Evolutionary conservation across 208 protist species (phyloP), one percentile per base, ranked within the genome.

Genomic region (Polymyxa betae): DNA sequence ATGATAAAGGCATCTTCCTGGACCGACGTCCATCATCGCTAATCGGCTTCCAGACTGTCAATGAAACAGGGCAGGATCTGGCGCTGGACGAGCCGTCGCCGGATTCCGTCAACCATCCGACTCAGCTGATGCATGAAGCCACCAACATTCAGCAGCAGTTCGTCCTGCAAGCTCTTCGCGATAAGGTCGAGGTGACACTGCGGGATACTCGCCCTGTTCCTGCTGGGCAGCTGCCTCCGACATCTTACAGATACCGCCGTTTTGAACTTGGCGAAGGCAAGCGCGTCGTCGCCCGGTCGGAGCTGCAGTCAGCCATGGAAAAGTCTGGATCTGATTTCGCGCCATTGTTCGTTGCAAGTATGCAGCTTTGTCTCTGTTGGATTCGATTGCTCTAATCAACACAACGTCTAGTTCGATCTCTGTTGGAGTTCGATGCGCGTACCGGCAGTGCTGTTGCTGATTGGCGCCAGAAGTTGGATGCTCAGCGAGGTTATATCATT

Each of bases 391-490:
- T n/a, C 12, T 45, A 20, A 35, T 82, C 5, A 35, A 45, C 12
- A 12, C 35, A n/a, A n/a, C n/a, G 5, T 82, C 16, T 43, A 35
- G 72, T 82, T 43, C 72, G 72, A 12, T 82, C 72, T 5, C 35
- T 82, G 5, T 43, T 82, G 72, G 72, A 82, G 72, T 82, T 82
- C n/a, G 72, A 82, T 82, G 72, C 72, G 35, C 5, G 35, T 20
- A 82, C 72, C n/a, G 72, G 72, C 35, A 35, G 16, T 35, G 72
- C 16, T 43, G 72, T 82, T 35, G 5, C 72, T 43, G 72, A 82
- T 43, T 82, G 72, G 72, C 72, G 72, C n/a, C 72, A 82, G 72
- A 82, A 82, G 72, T 43, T 82, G 12, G 72, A 82, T 43, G 72
- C 40, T 12, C 72, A 82, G 35, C 72, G 72, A 20, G 72, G 72